Base-by-base conservation (phyloP, 1,139 yeast species). In the Lizanozyma gosingica region DNA sequence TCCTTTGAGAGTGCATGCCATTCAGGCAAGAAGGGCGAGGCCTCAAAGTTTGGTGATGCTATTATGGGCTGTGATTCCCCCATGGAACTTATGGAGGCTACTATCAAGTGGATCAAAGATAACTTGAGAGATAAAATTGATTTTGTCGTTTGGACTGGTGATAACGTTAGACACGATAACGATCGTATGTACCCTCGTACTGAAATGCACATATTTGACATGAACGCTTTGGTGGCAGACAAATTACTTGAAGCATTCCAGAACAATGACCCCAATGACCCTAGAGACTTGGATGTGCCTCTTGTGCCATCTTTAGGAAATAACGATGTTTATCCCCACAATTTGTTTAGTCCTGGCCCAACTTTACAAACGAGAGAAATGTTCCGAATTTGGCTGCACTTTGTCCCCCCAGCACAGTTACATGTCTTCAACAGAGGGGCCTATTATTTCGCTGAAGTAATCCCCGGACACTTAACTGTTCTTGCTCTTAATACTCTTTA, bases 111-210 rank as follows among this genome's bases (percentile, higher is more conserved):
- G 94, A 63, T 85, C 2, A 59, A 66, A 22, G 65, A 68, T 6
- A 78, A 84, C 48, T 57, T 84, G 42, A 74, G 71, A 45, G 94
- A 83, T 54, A 79, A 84, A 47, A 79, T 86, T 39, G 95, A 86
- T 57, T 86, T 86, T 56, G 80, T 86, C 27, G 73, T 86, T 15
- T 86, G 95, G 95, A 85, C 95, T 0, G 95, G 95, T 32, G 95
- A 86, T 60, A 86, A 85, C 51, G 78, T 84, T 36, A 71, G 95
- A 42, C 95, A 86, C 56, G 95, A 86, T 57, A 83, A 82, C 52
- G 95, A 86, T 59, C 67, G 94, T 54, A 56, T 60, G 34, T 62
- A 62, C 52, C 95, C 95, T 2, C 73, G 95, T 62, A 77, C 85
- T 2, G 92, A 83, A 52, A 54, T 57, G 44, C 76, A 78, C 44